Conservation (phyloP, 495 filamentous ascomycete species). For the Tuber brumale region DNA sequence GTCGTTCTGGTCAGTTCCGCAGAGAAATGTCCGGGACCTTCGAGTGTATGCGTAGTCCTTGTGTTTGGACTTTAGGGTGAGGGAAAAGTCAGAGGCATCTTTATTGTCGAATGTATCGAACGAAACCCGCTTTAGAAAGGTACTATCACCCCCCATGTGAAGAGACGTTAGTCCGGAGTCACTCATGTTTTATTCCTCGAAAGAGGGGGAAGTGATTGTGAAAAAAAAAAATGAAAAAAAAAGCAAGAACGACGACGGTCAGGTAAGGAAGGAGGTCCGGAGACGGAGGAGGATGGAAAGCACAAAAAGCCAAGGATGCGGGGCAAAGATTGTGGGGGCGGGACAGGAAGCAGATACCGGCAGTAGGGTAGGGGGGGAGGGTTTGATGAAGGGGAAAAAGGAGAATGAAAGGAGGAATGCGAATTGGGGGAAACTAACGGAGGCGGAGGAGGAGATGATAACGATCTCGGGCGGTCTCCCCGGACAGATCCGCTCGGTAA, state of each 20-base stretch:
- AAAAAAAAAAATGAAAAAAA: background rate
- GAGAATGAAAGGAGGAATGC: background rate
- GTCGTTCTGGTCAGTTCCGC: constrained; percentile 87
- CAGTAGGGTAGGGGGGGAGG: background rate
- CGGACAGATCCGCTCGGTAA: constrained; percentile 35
- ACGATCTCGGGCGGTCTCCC: constrained; percentile 37
- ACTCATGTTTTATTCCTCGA: constrained; percentile 8
- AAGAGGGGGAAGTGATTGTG: background rate
- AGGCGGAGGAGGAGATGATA: constrained; percentile 41
- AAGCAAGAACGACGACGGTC: constrained; percentile 5
- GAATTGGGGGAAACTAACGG: constrained; percentile 35
- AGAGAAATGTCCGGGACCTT: constrained; percentile 84
- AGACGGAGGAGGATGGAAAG: background rate
- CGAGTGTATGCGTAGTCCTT: constrained; percentile 78
- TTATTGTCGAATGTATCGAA: constrained; percentile 92
- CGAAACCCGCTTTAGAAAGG: constrained; percentile 54
- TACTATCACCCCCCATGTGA: constrained; percentile 26
- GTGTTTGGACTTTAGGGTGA: constrained; percentile 83
- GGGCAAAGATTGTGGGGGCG: constrained; percentile 8
- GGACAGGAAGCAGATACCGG: background rate
- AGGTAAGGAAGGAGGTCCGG: background rate
- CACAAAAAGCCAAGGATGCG: background rate
- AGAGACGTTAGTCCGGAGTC: constrained; percentile 34
- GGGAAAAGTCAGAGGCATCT: constrained; percentile 69
- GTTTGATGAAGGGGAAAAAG: constrained; percentile 14